A percentile compares a stretch with the other conserved stretches of the same genome.
These are phyloP conservation scores for Styphnolobium japonicum DNA, from an alignment of 306 rosid genomes.

Conservation along the genomic window DNA sequence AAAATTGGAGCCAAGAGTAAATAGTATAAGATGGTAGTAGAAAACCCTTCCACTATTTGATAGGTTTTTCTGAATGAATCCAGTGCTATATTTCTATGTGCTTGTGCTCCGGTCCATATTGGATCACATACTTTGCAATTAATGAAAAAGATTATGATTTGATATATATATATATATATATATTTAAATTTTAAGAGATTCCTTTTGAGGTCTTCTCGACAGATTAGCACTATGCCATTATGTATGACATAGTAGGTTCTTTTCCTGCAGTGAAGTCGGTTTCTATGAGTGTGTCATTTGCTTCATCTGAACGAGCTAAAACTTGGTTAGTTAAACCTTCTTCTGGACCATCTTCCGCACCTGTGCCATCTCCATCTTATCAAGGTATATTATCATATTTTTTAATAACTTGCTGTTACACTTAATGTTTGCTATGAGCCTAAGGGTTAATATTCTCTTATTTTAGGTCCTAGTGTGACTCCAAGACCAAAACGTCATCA, in stretches of 20 bases:
- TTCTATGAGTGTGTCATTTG: conserved; percentile 41
- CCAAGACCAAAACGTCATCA: conserved; percentile 26
- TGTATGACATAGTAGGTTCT: conserved; percentile 4
- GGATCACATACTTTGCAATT: background rate
- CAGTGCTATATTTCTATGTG: background rate
- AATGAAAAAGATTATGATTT: background rate
- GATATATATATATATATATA: no score
- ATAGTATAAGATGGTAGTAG: background rate
- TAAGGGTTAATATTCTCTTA: conserved; percentile 24
- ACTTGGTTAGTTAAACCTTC: conserved; percentile 40
- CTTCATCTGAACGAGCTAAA: conserved; percentile 37
- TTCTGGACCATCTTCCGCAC: conserved; percentile 41
- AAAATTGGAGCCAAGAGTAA: background rate
- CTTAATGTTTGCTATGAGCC: background rate
- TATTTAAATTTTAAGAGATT: background rate
- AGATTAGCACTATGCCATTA: background rate
- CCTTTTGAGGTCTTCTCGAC: background rate
- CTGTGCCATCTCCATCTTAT: conserved; percentile 56
- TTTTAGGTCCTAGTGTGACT: conserved; percentile 46
- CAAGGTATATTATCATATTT: conserved; percentile 38
- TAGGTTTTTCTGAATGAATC: background rate
- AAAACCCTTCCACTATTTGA: background rate
- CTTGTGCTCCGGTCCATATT: background rate
- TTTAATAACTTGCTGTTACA: background rate
- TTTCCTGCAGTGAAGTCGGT: conserved; percentile 58